phyloP scores from a whole-genome alignment of 331 rosid genomes.

The Cucumis variabilis region DNA sequence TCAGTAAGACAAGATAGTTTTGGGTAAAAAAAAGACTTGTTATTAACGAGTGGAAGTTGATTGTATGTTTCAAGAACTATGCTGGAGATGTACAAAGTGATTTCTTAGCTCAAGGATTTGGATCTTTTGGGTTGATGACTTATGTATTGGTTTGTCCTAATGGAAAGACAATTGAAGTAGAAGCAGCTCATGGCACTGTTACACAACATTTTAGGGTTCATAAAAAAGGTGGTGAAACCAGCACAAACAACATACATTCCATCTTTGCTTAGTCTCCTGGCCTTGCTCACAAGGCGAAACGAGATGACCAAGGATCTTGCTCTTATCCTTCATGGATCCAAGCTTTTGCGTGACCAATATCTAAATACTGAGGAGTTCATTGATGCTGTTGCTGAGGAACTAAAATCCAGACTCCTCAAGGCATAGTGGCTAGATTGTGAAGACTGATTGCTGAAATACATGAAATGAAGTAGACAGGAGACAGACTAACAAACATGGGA shows the following conservation, averaged over 20 bases:
- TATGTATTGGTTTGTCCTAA: constrained; percentile 99
- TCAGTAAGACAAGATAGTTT: rapidly evolving
- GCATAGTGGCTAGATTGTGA: constrained; percentile 32
- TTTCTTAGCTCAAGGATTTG: constrained; percentile 98
- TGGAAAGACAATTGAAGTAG: constrained; percentile 99
- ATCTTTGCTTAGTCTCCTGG: constrained; percentile 99
- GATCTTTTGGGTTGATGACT: constrained; percentile 99
- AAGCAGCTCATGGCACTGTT: constrained; percentile 99
- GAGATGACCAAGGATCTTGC: constrained; percentile 99
- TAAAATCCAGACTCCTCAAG: constrained; percentile 61
- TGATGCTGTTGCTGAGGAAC: constrained; percentile 87
- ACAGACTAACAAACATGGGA: no score
- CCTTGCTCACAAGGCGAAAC: constrained; percentile 95
- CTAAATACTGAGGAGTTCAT: constrained; percentile 95
- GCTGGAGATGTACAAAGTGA: constrained; percentile 99
- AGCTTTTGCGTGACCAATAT: constrained; percentile 80
- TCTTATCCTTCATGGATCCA: constrained; percentile 35
- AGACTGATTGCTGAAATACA: no score
- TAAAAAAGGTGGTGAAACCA: constrained; percentile 99
- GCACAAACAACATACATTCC: constrained; percentile 98
- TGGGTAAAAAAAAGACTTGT: no score
- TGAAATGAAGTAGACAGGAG: no score
- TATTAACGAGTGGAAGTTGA: no score
- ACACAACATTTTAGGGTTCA: constrained; percentile 97
- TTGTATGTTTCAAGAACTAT: constrained; percentile 34